Conservation (phyloP, 495 filamentous ascomycete species). For the Pseudotulostoma volvatum region DNA sequence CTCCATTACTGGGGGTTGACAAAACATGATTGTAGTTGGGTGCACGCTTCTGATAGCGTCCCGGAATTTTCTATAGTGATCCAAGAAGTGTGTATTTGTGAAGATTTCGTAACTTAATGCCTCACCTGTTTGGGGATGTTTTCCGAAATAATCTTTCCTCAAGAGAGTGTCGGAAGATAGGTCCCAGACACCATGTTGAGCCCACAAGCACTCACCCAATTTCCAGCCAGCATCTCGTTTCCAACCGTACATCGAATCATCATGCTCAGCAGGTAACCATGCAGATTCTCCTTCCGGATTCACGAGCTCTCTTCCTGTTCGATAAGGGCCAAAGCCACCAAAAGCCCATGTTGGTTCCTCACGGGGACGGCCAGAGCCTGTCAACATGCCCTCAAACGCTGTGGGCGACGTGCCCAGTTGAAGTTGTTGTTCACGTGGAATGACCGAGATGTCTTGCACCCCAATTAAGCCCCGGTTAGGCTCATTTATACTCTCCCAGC, state of each 20-base stretch:
- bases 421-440: constrained; percentile 77
- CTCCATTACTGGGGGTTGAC: constrained; percentile 83
- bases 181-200: constrained; percentile 94
- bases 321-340: constrained; percentile 79
- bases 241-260: constrained; percentile 83
- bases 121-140: constrained; percentile 51
- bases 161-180: constrained; percentile 58
- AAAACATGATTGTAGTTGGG: constrained; percentile 70
- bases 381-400: constrained; percentile 84
- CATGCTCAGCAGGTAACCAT: constrained; percentile 67
- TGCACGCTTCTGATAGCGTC: constrained; percentile 60
- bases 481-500: constrained; percentile 92
- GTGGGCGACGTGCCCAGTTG: constrained; percentile 90
- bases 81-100: constrained; percentile 78
- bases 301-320: constrained; percentile 67
- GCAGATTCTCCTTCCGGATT: constrained; percentile 75
- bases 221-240: constrained; percentile 78
- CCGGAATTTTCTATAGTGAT: constrained; percentile 60
- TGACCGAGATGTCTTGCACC: constrained; percentile 63
- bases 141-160: constrained; percentile 76
- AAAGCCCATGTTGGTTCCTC: constrained; percentile 89
- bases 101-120: constrained; percentile 66
- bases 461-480: constrained; percentile 81
- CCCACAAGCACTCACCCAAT: constrained; percentile 87
- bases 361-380: constrained; percentile 73